Evolutionary conservation across 75 land plant genomes (phyloP).

Genomic region (Sequoiadendron giganteum): DNA sequence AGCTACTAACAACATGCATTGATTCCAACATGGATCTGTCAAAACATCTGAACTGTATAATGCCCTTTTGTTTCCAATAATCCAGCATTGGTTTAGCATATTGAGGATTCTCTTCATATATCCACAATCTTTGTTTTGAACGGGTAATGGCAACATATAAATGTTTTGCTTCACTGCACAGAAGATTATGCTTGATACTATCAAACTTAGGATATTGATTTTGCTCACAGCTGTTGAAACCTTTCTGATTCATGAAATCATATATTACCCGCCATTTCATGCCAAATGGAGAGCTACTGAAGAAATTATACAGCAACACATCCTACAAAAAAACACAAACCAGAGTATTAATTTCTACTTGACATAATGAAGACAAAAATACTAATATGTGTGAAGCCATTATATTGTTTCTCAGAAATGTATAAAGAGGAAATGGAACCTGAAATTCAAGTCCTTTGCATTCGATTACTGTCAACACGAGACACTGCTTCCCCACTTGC

Average conservation of each 20-base stretch:
- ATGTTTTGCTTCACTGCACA: constrained; percentile 74
- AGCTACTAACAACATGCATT: constrained; percentile 55
- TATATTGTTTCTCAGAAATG: not conserved
- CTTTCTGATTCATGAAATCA: constrained; percentile 40
- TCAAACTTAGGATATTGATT: constrained; percentile 45
- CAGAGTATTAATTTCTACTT: not conserved
- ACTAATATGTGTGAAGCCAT: not conserved
- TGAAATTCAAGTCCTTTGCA: constrained; percentile 81
- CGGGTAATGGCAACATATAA: constrained; percentile 76
- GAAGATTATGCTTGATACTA: constrained; percentile 34
- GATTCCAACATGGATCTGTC: constrained; percentile 46
- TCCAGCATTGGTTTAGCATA: constrained; percentile 55
- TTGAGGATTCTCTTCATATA: constrained; percentile 53
- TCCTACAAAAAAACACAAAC: constrained; percentile 38
- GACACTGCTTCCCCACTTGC: constrained; percentile 54
- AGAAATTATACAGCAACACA: constrained; percentile 70
- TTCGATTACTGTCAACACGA: constrained; percentile 64
- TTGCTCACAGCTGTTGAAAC: constrained; percentile 12
- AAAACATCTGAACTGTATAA: constrained; percentile 42
- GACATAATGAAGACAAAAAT: not conserved
- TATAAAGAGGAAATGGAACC: constrained; percentile 12
- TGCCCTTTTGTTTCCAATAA: constrained; percentile 55
- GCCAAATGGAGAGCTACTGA: constrained; percentile 43
- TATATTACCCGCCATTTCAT: constrained; percentile 64
- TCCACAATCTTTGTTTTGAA: constrained; percentile 65